Percentiles rank a stretch among this genome's conserved stretches.
These are phyloP conservation scores for Naganishia friedmannii DNA, from an alignment of 768 basidiomycete species.

Conservation along the genomic window DNA sequence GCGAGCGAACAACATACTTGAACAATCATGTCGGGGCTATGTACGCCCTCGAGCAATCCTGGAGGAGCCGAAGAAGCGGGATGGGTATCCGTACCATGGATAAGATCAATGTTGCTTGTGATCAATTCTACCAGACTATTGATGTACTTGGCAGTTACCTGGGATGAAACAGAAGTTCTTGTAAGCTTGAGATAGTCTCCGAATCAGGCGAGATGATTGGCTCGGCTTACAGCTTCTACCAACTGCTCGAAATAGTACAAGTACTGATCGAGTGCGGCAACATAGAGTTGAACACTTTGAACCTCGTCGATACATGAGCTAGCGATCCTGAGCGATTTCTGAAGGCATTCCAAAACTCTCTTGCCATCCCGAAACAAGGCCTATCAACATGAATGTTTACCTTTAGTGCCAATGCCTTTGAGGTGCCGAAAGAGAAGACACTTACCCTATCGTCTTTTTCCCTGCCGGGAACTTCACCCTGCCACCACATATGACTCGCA, in stretches of 20 bases:
- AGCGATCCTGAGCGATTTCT: slow-evolving; percentile 92
- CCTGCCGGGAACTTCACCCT: slow-evolving; percentile 60
- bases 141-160: slow-evolving; percentile 93
- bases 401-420: no score
- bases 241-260: slow-evolving; percentile 92
- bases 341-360: slow-evolving; percentile 92
- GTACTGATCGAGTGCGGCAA: slow-evolving; percentile 92
- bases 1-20: slow-evolving; percentile 35
- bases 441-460: slow-evolving; percentile 59
- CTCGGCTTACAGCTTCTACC: slow-evolving; percentile 73
- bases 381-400: no score
- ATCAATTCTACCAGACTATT: slow-evolving; percentile 95
- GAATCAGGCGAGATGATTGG: neutral
- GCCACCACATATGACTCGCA: slow-evolving; percentile 99
- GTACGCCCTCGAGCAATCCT: slow-evolving; percentile 85
- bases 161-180: neutral
- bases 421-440: neutral
- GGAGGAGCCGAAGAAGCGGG: slow-evolving; percentile 81
- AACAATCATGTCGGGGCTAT: slow-evolving; percentile 85
- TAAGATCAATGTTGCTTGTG: slow-evolving; percentile 86
- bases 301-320: slow-evolving; percentile 96
- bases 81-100: slow-evolving; percentile 81
- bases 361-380: slow-evolving; percentile 73
- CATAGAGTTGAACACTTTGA: slow-evolving; percentile 91
- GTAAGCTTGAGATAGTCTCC: no score